Conservation (phyloP, 768 basidiomycete species). For the Erythrobasidium yunnanense region DNA sequence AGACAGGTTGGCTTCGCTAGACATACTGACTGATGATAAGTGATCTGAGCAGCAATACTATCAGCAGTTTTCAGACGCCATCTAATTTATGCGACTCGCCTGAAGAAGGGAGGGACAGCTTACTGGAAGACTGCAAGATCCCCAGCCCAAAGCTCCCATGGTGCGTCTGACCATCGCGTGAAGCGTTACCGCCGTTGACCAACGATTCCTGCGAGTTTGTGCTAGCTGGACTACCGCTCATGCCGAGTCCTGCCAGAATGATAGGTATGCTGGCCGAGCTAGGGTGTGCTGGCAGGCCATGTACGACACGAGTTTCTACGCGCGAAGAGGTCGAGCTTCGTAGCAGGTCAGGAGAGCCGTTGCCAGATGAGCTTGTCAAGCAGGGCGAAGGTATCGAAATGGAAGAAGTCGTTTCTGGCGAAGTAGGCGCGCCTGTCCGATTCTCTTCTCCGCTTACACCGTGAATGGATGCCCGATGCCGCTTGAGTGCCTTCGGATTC, state of each 20-base stretch:
- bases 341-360: not conserved
- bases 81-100: too few relatives aligned
- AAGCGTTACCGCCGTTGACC: not conserved
- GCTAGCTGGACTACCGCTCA: not conserved
- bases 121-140: too few relatives aligned
- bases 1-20: not conserved
- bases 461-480: too few relatives aligned
- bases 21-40: not conserved
- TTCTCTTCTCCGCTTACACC: not conserved
- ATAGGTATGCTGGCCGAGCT: constrained; percentile 16
- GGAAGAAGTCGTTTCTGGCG: not conserved
- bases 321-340: not conserved
- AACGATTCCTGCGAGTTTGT: not conserved
- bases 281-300: not conserved
- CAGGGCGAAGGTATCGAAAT: not conserved
- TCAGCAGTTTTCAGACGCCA: too few relatives aligned
- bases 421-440: not conserved
- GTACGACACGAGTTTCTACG: not conserved
- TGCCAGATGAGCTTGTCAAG: not conserved
- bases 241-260: not conserved
- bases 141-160: not conserved
- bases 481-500: too few relatives aligned
- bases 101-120: too few relatives aligned
- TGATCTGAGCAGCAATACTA: too few relatives aligned
- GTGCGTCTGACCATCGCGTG: not conserved